A percentile compares a stretch with the other conserved stretches of the same genome.
phyloP scores from a whole-genome alignment of 2,329 filamentous ascomycete genomes.

The Lachnellula arida region DNA sequence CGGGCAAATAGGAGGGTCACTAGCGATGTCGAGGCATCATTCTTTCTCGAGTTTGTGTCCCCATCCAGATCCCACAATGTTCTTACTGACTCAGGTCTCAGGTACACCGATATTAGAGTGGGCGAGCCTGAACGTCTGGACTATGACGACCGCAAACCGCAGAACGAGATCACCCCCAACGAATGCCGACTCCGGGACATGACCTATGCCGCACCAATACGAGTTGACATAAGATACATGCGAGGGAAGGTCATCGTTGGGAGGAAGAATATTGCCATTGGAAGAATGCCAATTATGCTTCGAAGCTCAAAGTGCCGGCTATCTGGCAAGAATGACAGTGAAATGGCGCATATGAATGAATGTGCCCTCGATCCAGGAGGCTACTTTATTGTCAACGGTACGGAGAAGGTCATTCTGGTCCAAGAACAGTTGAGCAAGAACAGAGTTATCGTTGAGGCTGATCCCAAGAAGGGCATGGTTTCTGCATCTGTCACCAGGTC shows the following conservation, averaged over 20 bases:
- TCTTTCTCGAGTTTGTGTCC: slow-evolving; percentile 67
- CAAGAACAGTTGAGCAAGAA: slow-evolving; percentile 99
- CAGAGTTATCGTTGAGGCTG: slow-evolving; percentile 92
- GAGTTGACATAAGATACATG: slow-evolving; percentile 87
- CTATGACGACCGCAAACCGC: slow-evolving; percentile 63
- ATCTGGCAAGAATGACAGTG: slow-evolving; percentile 72
- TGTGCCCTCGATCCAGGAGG: slow-evolving; percentile 94
- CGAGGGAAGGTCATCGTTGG: slow-evolving; percentile 73
- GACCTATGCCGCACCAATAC: slow-evolving; percentile 94
- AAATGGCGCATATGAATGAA: slow-evolving; percentile 92
- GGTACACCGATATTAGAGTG: slow-evolving; percentile 83
- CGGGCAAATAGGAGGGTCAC: slow-evolving; percentile 82
- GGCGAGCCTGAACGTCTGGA: slow-evolving; percentile 76
- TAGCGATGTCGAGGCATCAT: slow-evolving; percentile 88
- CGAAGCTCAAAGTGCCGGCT: slow-evolving; percentile 91
- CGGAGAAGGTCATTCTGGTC: slow-evolving; percentile 97
- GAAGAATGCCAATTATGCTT: slow-evolving; percentile 93
- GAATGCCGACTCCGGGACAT: slow-evolving; percentile 95
- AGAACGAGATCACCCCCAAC: slow-evolving; percentile 81
- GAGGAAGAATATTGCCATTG: slow-evolving; percentile 73
- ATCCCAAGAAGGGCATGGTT: slow-evolving; percentile 86
- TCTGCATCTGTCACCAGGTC: slow-evolving; percentile 84
- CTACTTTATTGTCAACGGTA: slow-evolving; percentile 96
- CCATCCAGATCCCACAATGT: not conserved
- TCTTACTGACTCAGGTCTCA: slow-evolving; percentile 15